These are phyloP conservation scores for Tylopilus sp. DNA, from an alignment of 768 basidiomycete genomes.

Conservation along the genomic window DNA sequence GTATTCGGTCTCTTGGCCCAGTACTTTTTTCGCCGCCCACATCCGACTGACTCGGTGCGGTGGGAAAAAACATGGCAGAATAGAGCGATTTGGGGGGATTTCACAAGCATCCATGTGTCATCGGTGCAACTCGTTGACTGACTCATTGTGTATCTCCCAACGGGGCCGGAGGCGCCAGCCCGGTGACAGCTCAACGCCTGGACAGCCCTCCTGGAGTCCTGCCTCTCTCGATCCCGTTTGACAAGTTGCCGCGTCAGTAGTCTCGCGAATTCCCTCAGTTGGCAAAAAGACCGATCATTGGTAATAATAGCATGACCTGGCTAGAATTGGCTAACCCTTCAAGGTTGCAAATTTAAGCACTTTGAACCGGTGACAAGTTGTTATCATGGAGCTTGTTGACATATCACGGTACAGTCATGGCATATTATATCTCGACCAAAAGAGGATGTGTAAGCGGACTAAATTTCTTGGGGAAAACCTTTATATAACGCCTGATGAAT, in stretches of 20 bases:
- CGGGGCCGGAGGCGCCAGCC: background rate
- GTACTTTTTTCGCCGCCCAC: background rate
- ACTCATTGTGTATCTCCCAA: background rate
- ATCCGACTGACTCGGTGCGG: constrained; percentile 1
- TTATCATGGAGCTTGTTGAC: background rate
- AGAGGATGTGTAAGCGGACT: constrained; percentile 15
- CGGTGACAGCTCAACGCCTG: no score
- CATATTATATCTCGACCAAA: background rate
- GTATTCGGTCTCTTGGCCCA: background rate
- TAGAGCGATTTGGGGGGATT: background rate
- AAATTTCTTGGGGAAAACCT: background rate
- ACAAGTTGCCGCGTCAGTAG: background rate
- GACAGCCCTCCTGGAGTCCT: background rate
- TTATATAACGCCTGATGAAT: constrained; percentile 13
- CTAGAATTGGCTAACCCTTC: background rate
- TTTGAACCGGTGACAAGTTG: background rate
- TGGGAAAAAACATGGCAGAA: background rate
- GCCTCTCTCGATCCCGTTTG: no score
- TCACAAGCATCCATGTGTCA: background rate
- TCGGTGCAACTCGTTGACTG: background rate
- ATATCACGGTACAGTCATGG: background rate
- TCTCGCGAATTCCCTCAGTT: no score
- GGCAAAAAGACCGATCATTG: no score
- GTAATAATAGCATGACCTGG: no score
- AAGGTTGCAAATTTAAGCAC: background rate